phyloP scores from a whole-genome alignment of 495 filamentous ascomycete genomes.

The Trichoderma asperelloides region DNA sequence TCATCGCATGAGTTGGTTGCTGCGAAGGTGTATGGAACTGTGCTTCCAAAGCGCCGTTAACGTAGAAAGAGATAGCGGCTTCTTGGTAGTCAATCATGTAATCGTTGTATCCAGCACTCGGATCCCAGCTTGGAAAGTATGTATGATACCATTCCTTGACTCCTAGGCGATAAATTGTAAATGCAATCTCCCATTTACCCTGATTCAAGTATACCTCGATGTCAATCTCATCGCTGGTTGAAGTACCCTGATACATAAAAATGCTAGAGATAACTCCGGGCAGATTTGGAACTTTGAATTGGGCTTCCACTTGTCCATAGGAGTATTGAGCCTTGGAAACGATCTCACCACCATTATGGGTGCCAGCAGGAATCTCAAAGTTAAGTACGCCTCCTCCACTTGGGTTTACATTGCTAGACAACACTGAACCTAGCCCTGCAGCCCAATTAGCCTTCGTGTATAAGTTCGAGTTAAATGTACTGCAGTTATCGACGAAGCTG shows the following conservation, averaged over 20 bases:
- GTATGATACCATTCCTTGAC: neutral
- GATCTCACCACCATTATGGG: neutral
- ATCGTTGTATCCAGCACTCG: neutral
- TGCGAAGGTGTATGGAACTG: neutral
- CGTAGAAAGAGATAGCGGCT: neutral
- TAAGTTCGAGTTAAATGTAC: neutral
- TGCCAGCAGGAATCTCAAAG: neutral
- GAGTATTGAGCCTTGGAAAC: neutral
- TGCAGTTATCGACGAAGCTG: neutral
- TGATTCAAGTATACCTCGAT: neutral
- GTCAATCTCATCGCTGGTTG: conserved; percentile 3
- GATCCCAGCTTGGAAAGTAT: neutral
- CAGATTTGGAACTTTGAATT: neutral
- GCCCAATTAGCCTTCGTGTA: neutral
- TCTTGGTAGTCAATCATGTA: conserved; percentile 2
- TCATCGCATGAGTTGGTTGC: neutral
- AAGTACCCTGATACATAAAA: neutral
- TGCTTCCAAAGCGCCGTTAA: neutral
- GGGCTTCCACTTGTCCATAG: neutral
- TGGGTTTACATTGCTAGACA: neutral
- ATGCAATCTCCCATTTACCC: neutral
- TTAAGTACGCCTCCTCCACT: neutral
- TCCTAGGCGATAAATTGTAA: neutral
- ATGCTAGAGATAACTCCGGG: neutral
- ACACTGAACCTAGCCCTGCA: neutral